Base-by-base conservation (phyloP, 169 alveolate genomes). In the Cyclospora cayetanensis region DNA sequence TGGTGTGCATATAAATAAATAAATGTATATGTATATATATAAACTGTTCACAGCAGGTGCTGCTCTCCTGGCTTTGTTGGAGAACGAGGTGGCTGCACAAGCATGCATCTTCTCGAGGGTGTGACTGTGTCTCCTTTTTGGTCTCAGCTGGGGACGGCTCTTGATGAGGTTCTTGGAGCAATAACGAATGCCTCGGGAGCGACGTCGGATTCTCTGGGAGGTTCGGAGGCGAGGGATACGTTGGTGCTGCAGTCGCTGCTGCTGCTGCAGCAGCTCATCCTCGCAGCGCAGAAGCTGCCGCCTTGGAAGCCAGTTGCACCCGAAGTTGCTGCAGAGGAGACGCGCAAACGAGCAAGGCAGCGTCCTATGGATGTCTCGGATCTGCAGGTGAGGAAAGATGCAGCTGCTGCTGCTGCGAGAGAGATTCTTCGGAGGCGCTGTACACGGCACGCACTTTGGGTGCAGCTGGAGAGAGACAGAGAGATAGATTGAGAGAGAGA, bases 231-330 rank as follows among this genome's bases (percentile, higher is more conserved):
- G 15, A 7, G 72, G 7, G 89, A 84, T 41, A 41, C 65, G 34
- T 39, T 46, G 65, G 72, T 84, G 70, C 80, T 15, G 83, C 91
- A 84, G 53, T 27, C 55, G 29, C 83, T 84, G 65, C 46, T 41
- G 68, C 65, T 65, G 65, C 83, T 84, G 53, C 91, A 70, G 50
- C 83, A 63, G 43, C 91, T 84, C 18, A 11, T 55, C 34, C 43
- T 43, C 0, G 80, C 53, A 46, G 83, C 74, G 53, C 34, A 11
- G 50, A 39, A 41, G 37, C 91, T 84, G 55, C 83, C 82, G 4
- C 72, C 77, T 3, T 84, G 91, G 91, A 39, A 27, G 52, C 91
- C 91, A 20, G 91, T 84, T 27, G 35, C 80, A 9, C 83, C 91
- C 0, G 74, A 43, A 7, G 39, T 27, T 29, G 91, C 76, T 29